Evolutionary conservation across 176 grass and related monocot species (phyloP).

Genomic region (Calamus simplicifolius): DNA sequence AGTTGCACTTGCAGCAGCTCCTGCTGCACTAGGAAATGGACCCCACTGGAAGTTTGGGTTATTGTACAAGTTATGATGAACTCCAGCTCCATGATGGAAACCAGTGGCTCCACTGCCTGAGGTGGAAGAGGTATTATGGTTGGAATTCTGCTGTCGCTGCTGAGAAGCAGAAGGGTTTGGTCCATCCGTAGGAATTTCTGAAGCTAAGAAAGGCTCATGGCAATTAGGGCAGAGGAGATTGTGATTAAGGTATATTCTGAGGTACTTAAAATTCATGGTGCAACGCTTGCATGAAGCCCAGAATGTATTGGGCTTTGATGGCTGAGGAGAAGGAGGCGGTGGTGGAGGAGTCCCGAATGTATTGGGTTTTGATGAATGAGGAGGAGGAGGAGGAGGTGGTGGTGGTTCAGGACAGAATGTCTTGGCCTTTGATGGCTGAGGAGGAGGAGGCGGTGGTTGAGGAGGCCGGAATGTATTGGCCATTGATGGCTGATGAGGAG

Average conservation of each 20-base stretch:
- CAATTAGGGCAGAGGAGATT: conserved; percentile 27
- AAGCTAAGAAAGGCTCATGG: conserved; percentile 23
- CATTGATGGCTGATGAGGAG: neutral
- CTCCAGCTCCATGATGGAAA: too few species aligned
- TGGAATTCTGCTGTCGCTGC: conserved; percentile 8
- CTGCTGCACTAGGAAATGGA: conserved; percentile 26
- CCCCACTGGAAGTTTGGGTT: conserved; percentile 20
- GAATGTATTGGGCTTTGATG: conserved; percentile 31
- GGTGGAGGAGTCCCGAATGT: conserved; percentile 56
- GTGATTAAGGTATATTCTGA: conserved; percentile 23
- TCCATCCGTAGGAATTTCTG: conserved; percentile 6
- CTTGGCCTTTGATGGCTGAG: too few species aligned
- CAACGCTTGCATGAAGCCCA: conserved; percentile 50
- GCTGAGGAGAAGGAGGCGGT: neutral
- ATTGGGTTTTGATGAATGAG: neutral
- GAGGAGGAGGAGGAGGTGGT: neutral
- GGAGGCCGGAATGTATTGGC: conserved; percentile 56
- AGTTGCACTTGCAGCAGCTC: conserved; percentile 47
- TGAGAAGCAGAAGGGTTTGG: neutral
- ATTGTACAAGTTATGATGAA: conserved; percentile 7
- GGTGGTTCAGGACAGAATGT: too few species aligned
- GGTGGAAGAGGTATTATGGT: conserved; percentile 1
- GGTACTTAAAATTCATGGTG: conserved; percentile 29
- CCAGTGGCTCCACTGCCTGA: conserved; percentile 1
- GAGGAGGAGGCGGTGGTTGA: too few species aligned